A percentile compares a stretch with the other conserved stretches of the same genome.
Evolutionary conservation across 257 asterid species (phyloP).

Genomic region (Solanum chiquidenum): DNA sequence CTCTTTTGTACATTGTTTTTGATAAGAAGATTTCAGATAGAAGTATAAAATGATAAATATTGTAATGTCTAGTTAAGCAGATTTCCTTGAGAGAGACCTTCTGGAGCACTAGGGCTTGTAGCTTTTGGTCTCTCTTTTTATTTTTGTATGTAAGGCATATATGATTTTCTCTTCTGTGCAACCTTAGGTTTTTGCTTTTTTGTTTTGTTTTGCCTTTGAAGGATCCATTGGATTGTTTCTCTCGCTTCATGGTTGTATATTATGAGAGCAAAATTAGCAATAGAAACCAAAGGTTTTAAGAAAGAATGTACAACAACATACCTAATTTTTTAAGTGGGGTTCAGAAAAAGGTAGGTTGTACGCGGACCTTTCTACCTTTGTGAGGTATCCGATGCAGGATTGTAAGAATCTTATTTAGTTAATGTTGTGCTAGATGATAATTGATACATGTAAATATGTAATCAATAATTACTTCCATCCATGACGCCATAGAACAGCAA

Average conservation of each 20-base stretch:
- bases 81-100: slow-evolving; percentile 4
- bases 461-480: neutral
- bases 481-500: neutral
- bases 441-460: neutral
- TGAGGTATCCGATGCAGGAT: neutral
- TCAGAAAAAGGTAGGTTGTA: neutral
- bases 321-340: neutral
- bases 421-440: neutral
- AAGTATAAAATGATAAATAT: slow-evolving; percentile 10
- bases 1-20: slow-evolving; percentile 64
- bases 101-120: neutral
- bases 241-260: neutral
- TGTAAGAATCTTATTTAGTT: neutral
- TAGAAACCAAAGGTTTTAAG: neutral
- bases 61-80: slow-evolving; percentile 19
- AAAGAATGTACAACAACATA: neutral
- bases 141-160: neutral
- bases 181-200: too few relatives aligned
- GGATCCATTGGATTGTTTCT: neutral
- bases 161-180: neutral
- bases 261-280: neutral
- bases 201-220: neutral
- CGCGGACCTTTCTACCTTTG: neutral
- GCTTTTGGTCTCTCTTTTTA: neutral
- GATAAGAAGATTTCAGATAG: slow-evolving; percentile 19